Evolutionary conservation across 208 protist species (phyloP), one percentile per base, ranked within the genome.

Genomic region (Leishmania amazonensis): DNA sequence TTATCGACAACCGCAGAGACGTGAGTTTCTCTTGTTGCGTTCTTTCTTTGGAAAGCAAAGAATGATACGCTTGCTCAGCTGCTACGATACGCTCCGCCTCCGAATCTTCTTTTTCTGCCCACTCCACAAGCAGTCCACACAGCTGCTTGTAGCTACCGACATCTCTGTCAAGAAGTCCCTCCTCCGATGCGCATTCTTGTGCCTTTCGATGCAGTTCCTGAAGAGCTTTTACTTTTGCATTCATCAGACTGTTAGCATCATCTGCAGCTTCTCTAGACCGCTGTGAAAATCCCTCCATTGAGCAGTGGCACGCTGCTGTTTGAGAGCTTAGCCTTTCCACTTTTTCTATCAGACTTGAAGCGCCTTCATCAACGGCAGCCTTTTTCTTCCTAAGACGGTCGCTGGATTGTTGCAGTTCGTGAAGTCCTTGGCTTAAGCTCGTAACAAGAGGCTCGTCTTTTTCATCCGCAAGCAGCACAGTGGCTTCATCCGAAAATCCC

Each of bases 311-410:
- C 0, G 17, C 45, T 28, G 45, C 75, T 65, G 58, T 78, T 62
- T 78, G 57, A 24, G 24, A 65, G 42, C 19, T 21, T 42, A 68
- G n/a, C 19, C 7, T 68, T 53, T 13, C 1, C 40, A n/a, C 17
- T 9, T 53, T 78, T 78, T 78, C 75, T 19, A 31, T 19, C 4
- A 78, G 28, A 21, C 11, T 13, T 51, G 53, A 57, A 58, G 53
- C 47, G 15, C 21, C 2, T 19, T 31, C 31, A 68, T 78, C 75
- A 78, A 68, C 40, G 35, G 45, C 35, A 6, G 19, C 60, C n/a
- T 51, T 65, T 78, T 78, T 45, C 40, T 31, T 64, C 53, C 75
- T 70, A 57, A 64, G 21, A 54, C 38, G 60, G 4, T 78, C 75
- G 21, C 24, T 78, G 54, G 75, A 58, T 68, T n/a, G 53, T 35